Base-by-base conservation (phyloP, 139 green algal species). In the Dunaliella primolecta region DNA sequence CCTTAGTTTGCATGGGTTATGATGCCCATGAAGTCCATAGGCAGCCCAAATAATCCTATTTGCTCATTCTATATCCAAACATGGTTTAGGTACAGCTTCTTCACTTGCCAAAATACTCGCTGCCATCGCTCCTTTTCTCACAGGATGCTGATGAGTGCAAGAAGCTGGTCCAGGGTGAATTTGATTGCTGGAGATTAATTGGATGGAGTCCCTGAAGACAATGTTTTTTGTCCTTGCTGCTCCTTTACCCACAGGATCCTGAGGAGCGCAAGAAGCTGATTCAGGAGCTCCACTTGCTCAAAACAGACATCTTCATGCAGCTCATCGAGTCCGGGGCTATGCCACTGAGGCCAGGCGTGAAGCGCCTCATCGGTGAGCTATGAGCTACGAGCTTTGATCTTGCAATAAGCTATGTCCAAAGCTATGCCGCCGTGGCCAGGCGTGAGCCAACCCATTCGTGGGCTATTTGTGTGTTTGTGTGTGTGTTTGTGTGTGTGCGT, bases 271-370 rank as follows among this genome's bases (percentile, higher is more conserved):
- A 95, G 82, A 31, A 84, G 72, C 83, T 91, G 36, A 80, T 98
- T 0, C 94, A 95, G 76, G 94, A 96, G 74, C 91, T 99, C 77
- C 97, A 99, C 90, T 82, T 92, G 82, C 90, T 96, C 27, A 99
- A 99, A 88, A 99, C 97, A 2, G 92, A 97, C 74, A 90, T 99
- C 20, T 99, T 99, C 90, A 97, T 98, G 94, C 56, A 97, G 46
- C 83, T 99, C 56, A 93, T 99, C 0, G 94, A 99, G 83, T 86
- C 84, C 0, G 95, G 95, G 15, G 81, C 84, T 20, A 94, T 99
- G 92, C 96, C 97, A 0, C 89, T 99, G 81, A 84, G 97, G 34
- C 96, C 97, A 21, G 97, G 97, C 2, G 95, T 99, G 1, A 85
- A 86, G 80, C 86, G 95, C n/a, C 93, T 98, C 2, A 88, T 98